phyloP scores from a whole-genome alignment of 306 rosid genomes.

The Benincasa hispida region DNA sequence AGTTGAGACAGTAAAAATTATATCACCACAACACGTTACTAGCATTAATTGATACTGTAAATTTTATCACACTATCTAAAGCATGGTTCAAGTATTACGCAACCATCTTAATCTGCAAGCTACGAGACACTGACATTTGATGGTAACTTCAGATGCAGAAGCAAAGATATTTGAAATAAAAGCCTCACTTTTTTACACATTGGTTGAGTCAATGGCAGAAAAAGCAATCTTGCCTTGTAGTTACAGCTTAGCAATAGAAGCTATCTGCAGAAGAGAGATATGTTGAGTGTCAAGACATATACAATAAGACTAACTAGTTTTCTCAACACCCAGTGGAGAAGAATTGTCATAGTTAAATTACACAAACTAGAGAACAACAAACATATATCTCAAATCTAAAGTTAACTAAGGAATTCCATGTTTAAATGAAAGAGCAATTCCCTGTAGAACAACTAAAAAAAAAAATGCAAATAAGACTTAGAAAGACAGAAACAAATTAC shows the following conservation, averaged over 20 bases:
- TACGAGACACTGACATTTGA: not conserved
- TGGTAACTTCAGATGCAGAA: constrained; percentile 5
- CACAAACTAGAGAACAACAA: not conserved
- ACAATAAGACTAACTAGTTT: not conserved
- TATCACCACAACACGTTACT: not conserved
- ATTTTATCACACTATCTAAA: not conserved
- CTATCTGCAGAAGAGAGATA: not conserved
- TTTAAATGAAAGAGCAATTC: not conserved
- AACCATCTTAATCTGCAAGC: not conserved
- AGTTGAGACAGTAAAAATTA: not conserved
- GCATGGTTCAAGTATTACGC: not conserved
- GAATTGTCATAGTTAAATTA: not conserved
- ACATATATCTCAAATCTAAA: not conserved
- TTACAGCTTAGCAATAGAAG: not conserved
- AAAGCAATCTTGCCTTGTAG: not conserved
- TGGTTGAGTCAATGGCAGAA: not conserved
- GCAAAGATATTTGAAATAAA: not conserved
- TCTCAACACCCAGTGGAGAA: not conserved
- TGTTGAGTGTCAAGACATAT: not conserved
- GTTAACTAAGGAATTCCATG: not conserved
- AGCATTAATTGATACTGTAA: not conserved
- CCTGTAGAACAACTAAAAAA: not conserved
- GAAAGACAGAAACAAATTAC: not conserved
- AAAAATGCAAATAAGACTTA: not conserved
- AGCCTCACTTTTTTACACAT: not conserved